Evolutionary conservation across 23 red algal genomes (phyloP).

Genomic region (Agarophyton chilense): DNA sequence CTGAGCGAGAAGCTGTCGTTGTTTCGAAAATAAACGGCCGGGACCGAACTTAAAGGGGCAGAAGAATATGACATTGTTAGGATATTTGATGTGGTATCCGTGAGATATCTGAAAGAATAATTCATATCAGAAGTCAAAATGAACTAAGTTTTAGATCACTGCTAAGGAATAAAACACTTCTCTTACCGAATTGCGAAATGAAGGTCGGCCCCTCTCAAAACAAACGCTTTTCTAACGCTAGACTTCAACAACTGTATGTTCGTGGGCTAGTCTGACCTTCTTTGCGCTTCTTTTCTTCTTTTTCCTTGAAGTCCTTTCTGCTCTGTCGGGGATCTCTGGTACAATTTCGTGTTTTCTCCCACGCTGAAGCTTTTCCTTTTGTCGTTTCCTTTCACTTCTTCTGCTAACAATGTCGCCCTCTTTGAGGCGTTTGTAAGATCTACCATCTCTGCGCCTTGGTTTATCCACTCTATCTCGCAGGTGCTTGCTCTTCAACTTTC

Average conservation of each 20-base stretch:
- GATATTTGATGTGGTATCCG: too few relatives aligned
- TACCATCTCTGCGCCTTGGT: not conserved
- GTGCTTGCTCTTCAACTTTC: not conserved
- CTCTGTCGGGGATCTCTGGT: not conserved
- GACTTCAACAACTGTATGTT: slow-evolving; percentile 14
- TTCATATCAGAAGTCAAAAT: too few relatives aligned
- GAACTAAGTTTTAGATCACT: too few relatives aligned
- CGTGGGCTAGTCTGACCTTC: not conserved
- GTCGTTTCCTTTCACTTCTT: not conserved
- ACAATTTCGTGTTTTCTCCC: too few relatives aligned
- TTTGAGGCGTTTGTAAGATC: not conserved
- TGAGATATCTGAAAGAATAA: too few relatives aligned
- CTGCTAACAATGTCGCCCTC: not conserved
- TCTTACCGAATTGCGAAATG: not conserved
- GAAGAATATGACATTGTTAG: too few relatives aligned
- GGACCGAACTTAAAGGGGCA: too few relatives aligned
- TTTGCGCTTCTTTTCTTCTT: not conserved
- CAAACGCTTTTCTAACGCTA: not conserved
- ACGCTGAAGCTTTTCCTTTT: not conserved
- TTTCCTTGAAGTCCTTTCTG: not conserved
- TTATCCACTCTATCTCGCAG: not conserved
- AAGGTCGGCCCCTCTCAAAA: not conserved
- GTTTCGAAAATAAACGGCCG: too few relatives aligned
- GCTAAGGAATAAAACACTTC: not conserved
- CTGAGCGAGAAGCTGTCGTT: too few relatives aligned